Base-by-base conservation (phyloP, 1,284 basidiomycete species). In the Ustilago cynodontis region DNA sequence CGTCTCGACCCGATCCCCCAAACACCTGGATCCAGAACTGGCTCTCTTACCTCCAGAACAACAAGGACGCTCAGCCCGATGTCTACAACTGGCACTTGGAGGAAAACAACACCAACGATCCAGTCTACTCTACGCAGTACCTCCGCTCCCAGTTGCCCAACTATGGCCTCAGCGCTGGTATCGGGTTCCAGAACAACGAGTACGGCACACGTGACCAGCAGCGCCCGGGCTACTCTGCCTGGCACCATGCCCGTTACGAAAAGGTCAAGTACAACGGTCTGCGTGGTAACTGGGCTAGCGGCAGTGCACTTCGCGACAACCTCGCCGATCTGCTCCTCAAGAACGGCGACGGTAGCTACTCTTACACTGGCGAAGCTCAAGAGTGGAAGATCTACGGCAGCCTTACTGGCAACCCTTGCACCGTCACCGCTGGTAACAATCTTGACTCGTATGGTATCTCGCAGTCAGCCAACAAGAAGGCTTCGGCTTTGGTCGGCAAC, bases 141-240 rank as follows among this genome's bases (percentile, higher is more conserved):
- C 20, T 63, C 4, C 16, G 55, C 5, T n/a, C 33, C n/a, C 22
- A 56, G 29, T 35, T 50, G 18, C 0, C 18, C 3, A 29, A 9
- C 1, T 56, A 63, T 31, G 61, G 61, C 9, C 53, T 63, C 6
- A 16, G 43, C 7, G 52, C 45, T 0, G 53, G 49, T 24, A 28
- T 53, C 9, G 45, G 52, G 16, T 53, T 63, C 24, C 61, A 63
- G 61, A 63, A 56, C 61, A 63, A 63, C 61, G 53, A 62, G 52
- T 62, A 47, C 39, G 59, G 51, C 9, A 7, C 10, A 3, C 16
- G 3, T 7, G 31, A 47, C 22, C 41, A 62, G 59, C 59, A 62
- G 41, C 43, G 41, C 22, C 59, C 59, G 5, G 59, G 39, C 2
- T 62, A 62, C 59, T 33, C 29, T 6, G 52, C 52, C 10, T 62